Percentiles rank a stretch among this genome's conserved stretches.
Evolutionary conservation across 2,329 filamentous ascomycete species (phyloP).

Genomic region (Xylaria sp.): DNA sequence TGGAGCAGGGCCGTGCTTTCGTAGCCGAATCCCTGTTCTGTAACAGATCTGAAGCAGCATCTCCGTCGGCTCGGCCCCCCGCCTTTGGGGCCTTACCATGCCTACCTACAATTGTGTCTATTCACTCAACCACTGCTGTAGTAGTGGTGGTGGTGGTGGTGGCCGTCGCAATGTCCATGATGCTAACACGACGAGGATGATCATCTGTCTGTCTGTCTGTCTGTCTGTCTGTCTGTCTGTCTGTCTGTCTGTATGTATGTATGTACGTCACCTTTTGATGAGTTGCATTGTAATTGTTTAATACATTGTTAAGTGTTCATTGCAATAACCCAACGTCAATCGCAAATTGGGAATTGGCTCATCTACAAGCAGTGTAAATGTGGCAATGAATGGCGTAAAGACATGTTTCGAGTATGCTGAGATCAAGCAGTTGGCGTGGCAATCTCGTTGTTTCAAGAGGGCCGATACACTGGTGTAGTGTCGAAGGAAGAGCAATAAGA

Average conservation of each 20-base stretch:
- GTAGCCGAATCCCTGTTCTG: conserved; percentile 35
- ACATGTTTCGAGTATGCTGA: conserved; percentile 1
- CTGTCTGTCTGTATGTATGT: too few relatives aligned
- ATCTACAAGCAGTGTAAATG: background rate
- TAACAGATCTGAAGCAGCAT: conserved; percentile 39
- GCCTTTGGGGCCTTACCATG: background rate
- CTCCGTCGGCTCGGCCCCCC: conserved; percentile 12
- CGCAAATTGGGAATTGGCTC: background rate
- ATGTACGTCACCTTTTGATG: background rate
- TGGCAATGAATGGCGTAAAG: conserved; percentile 2
- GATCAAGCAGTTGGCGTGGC: background rate
- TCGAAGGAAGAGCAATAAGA: background rate
- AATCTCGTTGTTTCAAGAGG: conserved; percentile 14
- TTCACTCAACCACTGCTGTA: background rate
- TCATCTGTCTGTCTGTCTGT: background rate
- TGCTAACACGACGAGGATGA: background rate
- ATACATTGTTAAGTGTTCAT: too few relatives aligned
- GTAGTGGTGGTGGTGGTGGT: background rate
- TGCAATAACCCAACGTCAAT: background rate
- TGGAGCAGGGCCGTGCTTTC: conserved; percentile 25
- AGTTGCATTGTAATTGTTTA: background rate
- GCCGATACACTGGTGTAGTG: background rate
- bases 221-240: too few relatives aligned
- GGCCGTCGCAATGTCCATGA: background rate
- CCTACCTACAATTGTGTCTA: background rate